These are phyloP conservation scores for Cyanodermella asteris DNA, from an alignment of 2,329 filamentous ascomycete species.

Conservation along the genomic window DNA sequence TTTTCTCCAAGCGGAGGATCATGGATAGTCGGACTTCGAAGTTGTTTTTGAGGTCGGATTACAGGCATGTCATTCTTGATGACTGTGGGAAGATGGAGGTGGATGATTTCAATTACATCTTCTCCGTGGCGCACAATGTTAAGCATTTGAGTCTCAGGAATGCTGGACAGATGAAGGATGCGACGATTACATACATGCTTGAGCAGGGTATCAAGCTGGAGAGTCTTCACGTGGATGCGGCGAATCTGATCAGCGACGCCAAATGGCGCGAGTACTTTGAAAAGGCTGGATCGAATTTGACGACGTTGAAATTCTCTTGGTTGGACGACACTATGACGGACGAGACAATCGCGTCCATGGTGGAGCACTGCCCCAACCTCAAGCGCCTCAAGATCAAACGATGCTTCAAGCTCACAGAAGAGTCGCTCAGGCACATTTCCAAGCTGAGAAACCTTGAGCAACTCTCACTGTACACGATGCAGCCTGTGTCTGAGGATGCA, in stretches of 20 bases:
- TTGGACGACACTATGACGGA: conserved; percentile 68
- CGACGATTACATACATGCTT: conserved; percentile 59
- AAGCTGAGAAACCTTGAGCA: conserved; percentile 44
- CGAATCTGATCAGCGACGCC: conserved; percentile 58
- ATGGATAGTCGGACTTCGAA: conserved; percentile 26
- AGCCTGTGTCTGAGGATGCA: conserved; percentile 30
- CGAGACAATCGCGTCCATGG: conserved; percentile 40
- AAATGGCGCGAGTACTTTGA: conserved; percentile 53
- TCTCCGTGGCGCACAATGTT: conserved; percentile 49
- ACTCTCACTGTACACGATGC: conserved; percentile 47
- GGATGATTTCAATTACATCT: conserved; percentile 61
- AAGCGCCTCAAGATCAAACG: conserved; percentile 58
- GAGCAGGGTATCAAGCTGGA: conserved; percentile 48
- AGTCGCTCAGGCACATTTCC: conserved; percentile 43
- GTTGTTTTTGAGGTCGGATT: conserved; percentile 17
- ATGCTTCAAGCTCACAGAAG: conserved; percentile 50
- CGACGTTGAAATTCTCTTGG: conserved; percentile 55
- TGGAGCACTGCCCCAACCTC: conserved; percentile 43
- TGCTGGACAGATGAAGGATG: conserved; percentile 79
- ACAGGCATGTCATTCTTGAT: conserved; percentile 18
- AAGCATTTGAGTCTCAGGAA: conserved; percentile 55
- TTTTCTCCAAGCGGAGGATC: conserved; percentile 40
- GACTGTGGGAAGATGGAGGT: conserved; percentile 42
- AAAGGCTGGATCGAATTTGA: conserved; percentile 41
- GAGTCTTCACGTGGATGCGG: conserved; percentile 56